phyloP scores from a whole-genome alignment of 495 filamentous ascomycete species.

The Podospora bellae-mahoneyi region DNA sequence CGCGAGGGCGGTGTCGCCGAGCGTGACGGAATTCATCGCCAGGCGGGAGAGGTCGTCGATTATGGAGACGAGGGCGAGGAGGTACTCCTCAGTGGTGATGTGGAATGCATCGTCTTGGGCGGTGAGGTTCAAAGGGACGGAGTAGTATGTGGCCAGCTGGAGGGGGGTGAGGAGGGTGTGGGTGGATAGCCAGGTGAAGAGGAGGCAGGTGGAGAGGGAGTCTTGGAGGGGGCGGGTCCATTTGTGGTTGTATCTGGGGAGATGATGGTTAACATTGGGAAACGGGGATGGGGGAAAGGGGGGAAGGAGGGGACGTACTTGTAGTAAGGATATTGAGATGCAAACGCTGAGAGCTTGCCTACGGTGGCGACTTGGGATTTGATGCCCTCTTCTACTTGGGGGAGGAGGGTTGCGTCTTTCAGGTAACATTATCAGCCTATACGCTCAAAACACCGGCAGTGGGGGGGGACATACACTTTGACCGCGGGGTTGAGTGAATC shows the following conservation, averaged over 20 bases:
- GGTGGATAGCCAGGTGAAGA: slow-evolving; percentile 72
- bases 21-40: slow-evolving; percentile 92
- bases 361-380: slow-evolving; percentile 54
- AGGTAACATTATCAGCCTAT: slow-evolving; percentile 1
- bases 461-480: slow-evolving; percentile 59
- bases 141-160: slow-evolving; percentile 71
- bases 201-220: slow-evolving; percentile 65
- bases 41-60: slow-evolving; percentile 88
- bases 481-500: slow-evolving; percentile 79
- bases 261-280: too few species aligned
- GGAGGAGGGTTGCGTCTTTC: slow-evolving; percentile 40
- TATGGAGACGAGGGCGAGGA: slow-evolving; percentile 77
- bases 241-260: slow-evolving; percentile 62
- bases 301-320: slow-evolving; percentile 40
- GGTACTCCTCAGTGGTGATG: slow-evolving; percentile 93
- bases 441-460: not conserved
- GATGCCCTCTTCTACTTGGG: slow-evolving; percentile 55
- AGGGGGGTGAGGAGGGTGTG: slow-evolving; percentile 75
- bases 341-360: slow-evolving; percentile 59
- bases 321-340: slow-evolving; percentile 88
- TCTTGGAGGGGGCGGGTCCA: slow-evolving; percentile 88
- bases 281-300: too few species aligned
- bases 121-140: slow-evolving; percentile 95
- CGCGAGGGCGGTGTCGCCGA: slow-evolving; percentile 82
- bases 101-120: slow-evolving; percentile 80